phyloP scores from a whole-genome alignment of 2,329 filamentous ascomycete genomes.

The Dothistroma septosporum region DNA sequence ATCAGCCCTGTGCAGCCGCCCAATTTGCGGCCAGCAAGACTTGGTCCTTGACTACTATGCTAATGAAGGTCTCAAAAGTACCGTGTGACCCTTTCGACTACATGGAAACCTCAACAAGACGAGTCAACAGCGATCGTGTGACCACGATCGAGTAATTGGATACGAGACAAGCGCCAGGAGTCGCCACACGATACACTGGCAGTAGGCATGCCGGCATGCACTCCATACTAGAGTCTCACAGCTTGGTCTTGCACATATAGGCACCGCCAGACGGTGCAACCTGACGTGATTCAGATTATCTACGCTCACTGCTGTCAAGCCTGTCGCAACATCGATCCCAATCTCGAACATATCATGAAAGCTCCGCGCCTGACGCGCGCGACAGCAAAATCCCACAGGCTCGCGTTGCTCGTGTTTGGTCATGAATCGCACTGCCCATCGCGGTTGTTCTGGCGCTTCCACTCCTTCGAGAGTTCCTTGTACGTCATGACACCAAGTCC shows the following conservation, averaged over 20 bases:
- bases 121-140: constrained; percentile 2
- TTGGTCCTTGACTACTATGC: background rate
- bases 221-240: background rate
- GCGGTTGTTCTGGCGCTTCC: background rate
- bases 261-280: no score
- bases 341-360: no score
- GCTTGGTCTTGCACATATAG: background rate
- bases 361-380: no score
- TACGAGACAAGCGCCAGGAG: background rate
- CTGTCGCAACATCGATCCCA: no score
- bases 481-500: background rate
- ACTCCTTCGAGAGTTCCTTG: background rate
- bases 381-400: no score
- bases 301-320: no score
- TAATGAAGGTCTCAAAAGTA: background rate
- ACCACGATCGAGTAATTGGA: background rate
- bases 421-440: background rate
- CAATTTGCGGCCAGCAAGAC: constrained; percentile 2
- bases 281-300: no score
- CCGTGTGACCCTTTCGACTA: background rate
- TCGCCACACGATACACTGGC: background rate
- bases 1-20: constrained; percentile 1
- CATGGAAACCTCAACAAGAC: background rate
- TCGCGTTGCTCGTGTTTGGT: background rate
- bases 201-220: background rate